Conservation (phyloP, 306 rosid genomes). For the Potentilla sterilis region DNA sequence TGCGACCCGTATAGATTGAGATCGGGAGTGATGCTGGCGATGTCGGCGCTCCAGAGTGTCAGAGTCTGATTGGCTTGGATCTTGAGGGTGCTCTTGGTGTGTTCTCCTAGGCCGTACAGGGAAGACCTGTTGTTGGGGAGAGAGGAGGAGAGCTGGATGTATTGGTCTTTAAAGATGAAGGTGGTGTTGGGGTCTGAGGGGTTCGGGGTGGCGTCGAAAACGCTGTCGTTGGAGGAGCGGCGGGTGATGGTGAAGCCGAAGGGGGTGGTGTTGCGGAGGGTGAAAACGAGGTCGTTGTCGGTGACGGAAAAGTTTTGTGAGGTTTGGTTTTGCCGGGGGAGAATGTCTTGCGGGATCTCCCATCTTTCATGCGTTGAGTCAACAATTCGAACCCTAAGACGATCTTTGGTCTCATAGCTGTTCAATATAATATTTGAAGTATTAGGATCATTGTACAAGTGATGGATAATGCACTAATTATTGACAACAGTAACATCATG, state of each 20-base stretch:
- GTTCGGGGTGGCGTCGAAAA: constrained; percentile 52
- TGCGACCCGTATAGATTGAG: constrained; percentile 79
- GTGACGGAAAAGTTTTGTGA: not conserved
- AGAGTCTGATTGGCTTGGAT: constrained; percentile 42
- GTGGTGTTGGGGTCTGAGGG: constrained; percentile 36
- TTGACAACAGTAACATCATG: too few species aligned
- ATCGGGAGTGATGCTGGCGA: constrained; percentile 34
- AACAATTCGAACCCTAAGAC: constrained; percentile 55
- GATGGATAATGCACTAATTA: too few species aligned
- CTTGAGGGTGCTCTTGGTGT: constrained; percentile 61
- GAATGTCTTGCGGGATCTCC: constrained; percentile 61
- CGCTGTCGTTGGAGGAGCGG: constrained; percentile 50
- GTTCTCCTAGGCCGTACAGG: constrained; percentile 73
- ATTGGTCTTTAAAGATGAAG: constrained; percentile 70
- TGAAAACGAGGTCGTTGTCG: constrained; percentile 52
- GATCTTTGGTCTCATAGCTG: constrained; percentile 56
- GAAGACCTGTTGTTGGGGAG: constrained; percentile 51
- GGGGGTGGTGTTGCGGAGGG: constrained; percentile 60
- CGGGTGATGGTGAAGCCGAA: constrained; percentile 68
- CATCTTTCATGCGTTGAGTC: constrained; percentile 56
- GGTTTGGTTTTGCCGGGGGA: constrained; percentile 40
- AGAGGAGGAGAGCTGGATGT: constrained; percentile 64
- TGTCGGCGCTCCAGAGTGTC: constrained; percentile 64
- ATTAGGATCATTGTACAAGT: not conserved
- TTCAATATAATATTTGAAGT: not conserved